Percentiles rank a stretch among this genome's conserved stretches.
phyloP scores from a whole-genome alignment of 495 filamentous ascomycete species.

The Penicillium riverlandense region DNA sequence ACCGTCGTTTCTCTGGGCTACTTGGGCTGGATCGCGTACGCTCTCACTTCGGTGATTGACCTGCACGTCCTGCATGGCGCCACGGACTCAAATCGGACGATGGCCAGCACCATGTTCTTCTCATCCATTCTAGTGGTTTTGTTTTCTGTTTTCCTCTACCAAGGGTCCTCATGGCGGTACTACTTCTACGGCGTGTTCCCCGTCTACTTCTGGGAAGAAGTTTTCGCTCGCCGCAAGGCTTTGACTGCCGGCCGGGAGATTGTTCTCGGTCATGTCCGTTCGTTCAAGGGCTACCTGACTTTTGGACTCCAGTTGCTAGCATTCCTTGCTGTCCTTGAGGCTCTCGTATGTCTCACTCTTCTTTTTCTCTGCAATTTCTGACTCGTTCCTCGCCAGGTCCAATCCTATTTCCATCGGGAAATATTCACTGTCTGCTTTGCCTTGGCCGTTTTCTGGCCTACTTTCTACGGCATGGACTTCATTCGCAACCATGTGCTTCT shows the following conservation, averaged over 20 bases:
- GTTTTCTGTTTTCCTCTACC: conserved; percentile 72
- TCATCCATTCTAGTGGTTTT: conserved; percentile 65
- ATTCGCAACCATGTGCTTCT: conserved; percentile 54
- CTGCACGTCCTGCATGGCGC: conserved; percentile 76
- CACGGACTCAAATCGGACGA: conserved; percentile 57
- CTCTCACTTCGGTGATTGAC: conserved; percentile 85
- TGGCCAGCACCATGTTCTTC: conserved; percentile 57
- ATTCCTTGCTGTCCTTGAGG: conserved; percentile 71
- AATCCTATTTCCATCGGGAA: conserved; percentile 86
- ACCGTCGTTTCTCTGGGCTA: conserved; percentile 92
- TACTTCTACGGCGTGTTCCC: conserved; percentile 93
- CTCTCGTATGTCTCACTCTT: conserved; percentile 55
- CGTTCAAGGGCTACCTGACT: conserved; percentile 45
- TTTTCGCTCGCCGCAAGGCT: conserved; percentile 70
- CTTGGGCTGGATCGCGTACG: conserved; percentile 93
- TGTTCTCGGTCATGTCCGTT: conserved; percentile 60
- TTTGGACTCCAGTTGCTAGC: conserved; percentile 50
- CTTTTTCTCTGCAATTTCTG: conserved; percentile 1
- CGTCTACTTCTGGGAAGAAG: conserved; percentile 93
- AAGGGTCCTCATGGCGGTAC: conserved; percentile 75
- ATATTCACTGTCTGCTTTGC: conserved; percentile 78
- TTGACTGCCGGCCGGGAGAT: conserved; percentile 58
- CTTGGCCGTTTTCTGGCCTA: conserved; percentile 69
- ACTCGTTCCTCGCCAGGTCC: conserved; percentile 37
- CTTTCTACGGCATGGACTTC: conserved; percentile 66